phyloP scores from a whole-genome alignment of 257 asterid genomes.

The Datura wrightii region DNA sequence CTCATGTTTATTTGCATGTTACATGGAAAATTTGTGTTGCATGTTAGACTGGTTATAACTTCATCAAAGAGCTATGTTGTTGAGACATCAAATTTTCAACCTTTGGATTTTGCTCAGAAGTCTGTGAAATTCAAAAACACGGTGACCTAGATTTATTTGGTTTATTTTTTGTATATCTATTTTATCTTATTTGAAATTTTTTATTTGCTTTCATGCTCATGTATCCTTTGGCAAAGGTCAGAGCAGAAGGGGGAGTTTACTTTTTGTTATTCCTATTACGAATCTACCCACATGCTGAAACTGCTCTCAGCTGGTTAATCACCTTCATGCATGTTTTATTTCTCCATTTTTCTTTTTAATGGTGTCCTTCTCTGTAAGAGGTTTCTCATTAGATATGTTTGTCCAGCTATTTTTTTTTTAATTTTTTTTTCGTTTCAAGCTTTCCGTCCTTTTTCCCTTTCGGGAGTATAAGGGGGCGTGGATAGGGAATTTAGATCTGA shows the following conservation, averaged over 20 bases:
- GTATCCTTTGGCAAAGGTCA: background rate
- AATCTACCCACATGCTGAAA: conserved; percentile 14
- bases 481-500: background rate
- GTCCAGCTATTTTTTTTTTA: background rate
- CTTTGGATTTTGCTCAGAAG: conserved; percentile 2
- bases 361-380: background rate
- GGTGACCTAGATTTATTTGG: background rate
- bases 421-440: background rate
- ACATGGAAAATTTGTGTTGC: conserved; percentile 27
- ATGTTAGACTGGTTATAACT: conserved; percentile 11
- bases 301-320: conserved; percentile 14
- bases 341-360: conserved; percentile 14
- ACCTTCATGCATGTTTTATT: background rate
- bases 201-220: background rate
- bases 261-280: background rate
- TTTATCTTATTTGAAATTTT: background rate
- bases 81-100: background rate
- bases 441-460: background rate
- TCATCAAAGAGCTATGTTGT: conserved; percentile 9
- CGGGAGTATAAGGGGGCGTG: background rate
- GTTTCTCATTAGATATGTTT: background rate
- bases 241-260: background rate
- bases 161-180: background rate
- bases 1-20: conserved; percentile 20
- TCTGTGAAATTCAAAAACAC: background rate